Base-by-base conservation (phyloP, 805 yeast species). In the Suhomyces emberorum region DNA sequence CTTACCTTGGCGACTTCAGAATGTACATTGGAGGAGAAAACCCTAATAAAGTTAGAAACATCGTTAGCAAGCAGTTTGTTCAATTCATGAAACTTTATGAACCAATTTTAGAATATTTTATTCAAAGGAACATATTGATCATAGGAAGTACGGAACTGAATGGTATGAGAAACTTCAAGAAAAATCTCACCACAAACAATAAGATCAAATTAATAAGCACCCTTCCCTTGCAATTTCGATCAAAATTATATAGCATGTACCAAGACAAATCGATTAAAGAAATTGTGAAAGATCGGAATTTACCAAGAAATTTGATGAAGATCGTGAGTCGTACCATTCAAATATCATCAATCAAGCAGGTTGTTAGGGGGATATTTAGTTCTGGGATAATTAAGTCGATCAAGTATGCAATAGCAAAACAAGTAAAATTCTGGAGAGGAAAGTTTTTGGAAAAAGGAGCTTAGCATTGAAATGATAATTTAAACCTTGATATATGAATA, bases 1-100 rank as follows among this genome's bases (percentile, higher is more conserved):
- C 96, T 15, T 93, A 93, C 54, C 63, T 79, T 57, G 98, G 98
- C 14, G 98, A 93, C 57, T 82, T 88, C 19, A 76, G 98, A 48
- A 81, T 88, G 75, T 67, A 72, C 28, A 65, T 89, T 19, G 86
- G 87, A 7, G 98, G 96, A 2, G 98, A 93, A 58, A 86, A 93
- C 56, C 96, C 97, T 4, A 72, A 81, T 49, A 93, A 93, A 59
- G 85, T 89, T 27, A 66, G 70, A 32, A 93, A 93, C 55, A 93
- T 93, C 43, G 98, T 93, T 3, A 57, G 61, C 8, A 83, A 83
- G 56, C 96, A 93, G 59, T 73, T 76, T 44, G 61, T 64, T 14
- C 72, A 77, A 43, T 93, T 93, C 63, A 74, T 81, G 40, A 61
- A 63, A 38, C 75, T 93, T 51, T 93, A 93, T 54, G 63, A 69